A percentile compares a stretch with the other conserved stretches of the same genome.
Evolutionary conservation across 2,329 filamentous ascomycete genomes (phyloP).

Genomic region (Polytolypa hystricis): DNA sequence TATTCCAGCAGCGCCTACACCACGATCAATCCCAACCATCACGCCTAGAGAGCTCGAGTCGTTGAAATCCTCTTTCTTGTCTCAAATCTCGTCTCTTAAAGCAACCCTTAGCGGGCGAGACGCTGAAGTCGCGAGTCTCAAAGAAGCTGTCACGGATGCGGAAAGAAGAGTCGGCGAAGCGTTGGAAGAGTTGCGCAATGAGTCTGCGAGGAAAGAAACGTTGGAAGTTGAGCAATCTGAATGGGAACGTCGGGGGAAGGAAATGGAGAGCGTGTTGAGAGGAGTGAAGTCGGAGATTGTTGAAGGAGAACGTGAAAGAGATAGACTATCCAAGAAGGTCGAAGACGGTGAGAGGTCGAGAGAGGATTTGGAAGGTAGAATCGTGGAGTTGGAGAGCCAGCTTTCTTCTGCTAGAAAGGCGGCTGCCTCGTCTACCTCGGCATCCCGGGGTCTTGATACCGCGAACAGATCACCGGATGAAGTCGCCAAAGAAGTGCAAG

Average conservation of each 20-base stretch:
- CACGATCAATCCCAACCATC: conserved; percentile 79
- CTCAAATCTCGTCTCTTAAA: conserved; percentile 87
- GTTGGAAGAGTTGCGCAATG: conserved; percentile 71
- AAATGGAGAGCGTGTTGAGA: conserved; percentile 72
- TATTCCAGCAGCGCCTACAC: conserved; percentile 85
- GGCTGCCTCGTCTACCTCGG: conserved; percentile 21
- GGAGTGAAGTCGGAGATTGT: conserved; percentile 75
- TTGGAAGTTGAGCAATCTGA: conserved; percentile 63
- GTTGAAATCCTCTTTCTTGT: conserved; percentile 79
- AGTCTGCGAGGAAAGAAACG: conserved; percentile 58
- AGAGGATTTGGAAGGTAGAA: conserved; percentile 34
- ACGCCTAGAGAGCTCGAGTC: conserved; percentile 87
- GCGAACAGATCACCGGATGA: conserved; percentile 34
- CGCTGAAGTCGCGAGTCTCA: conserved; percentile 77
- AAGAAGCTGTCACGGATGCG: conserved; percentile 76
- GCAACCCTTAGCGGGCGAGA: conserved; percentile 87
- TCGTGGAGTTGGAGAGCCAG: conserved; percentile 37
- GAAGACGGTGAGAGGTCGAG: conserved; percentile 60
- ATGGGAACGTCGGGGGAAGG: conserved; percentile 74
- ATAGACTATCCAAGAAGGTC: conserved; percentile 63
- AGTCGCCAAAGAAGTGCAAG: conserved; percentile 59
- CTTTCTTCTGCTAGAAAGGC: conserved; percentile 32
- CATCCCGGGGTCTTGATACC: conserved; percentile 17
- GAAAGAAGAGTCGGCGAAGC: conserved; percentile 85
- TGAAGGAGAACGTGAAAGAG: conserved; percentile 65